These are phyloP conservation scores for Lentinula novae-zelandiae DNA, from an alignment of 1,284 basidiomycete genomes.

Conservation along the genomic window DNA sequence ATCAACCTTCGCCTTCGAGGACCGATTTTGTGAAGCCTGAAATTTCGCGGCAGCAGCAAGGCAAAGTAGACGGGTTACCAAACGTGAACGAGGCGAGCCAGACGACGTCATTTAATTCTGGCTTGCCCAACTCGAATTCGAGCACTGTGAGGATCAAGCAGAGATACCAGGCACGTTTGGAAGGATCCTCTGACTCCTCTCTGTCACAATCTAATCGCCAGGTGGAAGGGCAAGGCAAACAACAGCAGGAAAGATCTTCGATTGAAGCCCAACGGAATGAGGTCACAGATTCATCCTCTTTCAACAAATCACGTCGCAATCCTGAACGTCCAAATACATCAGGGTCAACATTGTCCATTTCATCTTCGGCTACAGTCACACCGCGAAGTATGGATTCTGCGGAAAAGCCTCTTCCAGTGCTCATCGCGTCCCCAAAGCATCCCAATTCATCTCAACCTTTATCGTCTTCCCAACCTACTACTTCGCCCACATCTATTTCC, in stretches of 20 bases:
- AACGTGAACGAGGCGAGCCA: neutral
- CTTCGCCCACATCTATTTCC: neutral
- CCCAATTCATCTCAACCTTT: neutral
- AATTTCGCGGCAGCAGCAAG: neutral
- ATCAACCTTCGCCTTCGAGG: neutral
- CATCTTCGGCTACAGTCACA: constrained; percentile 6
- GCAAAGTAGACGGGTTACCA: neutral
- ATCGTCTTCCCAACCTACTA: neutral
- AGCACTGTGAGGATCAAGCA: neutral
- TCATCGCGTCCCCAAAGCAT: neutral
- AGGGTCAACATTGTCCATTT: constrained; percentile 2
- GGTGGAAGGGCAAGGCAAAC: neutral
- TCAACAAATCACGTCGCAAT: neutral
- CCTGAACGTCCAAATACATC: constrained; percentile 5
- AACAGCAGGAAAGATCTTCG: neutral
- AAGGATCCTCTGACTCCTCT: neutral
- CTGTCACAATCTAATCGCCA: neutral
- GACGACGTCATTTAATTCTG: neutral
- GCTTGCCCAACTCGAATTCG: neutral
- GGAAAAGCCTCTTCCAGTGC: neutral
- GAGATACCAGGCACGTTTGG: neutral
- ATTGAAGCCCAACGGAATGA: neutral
- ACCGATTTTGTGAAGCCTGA: neutral
- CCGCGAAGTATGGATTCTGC: neutral
- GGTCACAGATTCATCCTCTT: neutral